Base-by-base conservation (phyloP, 164 flowering plant genomes). In the Tetrastigma voinierianum region DNA sequence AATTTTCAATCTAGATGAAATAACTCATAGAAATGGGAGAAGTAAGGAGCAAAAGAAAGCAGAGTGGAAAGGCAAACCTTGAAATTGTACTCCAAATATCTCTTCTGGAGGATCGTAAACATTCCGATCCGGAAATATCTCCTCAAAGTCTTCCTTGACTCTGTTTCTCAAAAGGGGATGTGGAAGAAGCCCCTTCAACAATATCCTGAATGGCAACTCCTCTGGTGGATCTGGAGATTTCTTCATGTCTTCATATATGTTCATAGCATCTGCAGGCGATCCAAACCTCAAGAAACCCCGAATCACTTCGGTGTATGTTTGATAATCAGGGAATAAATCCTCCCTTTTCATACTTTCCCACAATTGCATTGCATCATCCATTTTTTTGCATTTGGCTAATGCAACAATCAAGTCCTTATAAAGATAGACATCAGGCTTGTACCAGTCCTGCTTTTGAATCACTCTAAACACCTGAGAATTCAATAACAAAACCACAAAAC, bases 101-200 rank as follows among this genome's bases (percentile, higher is more conserved):
- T 94, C 96, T 76, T 91, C 90, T 0, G 96, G 98, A 69, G 96
- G 96, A 72, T 94, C 97, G 85, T 88, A 91, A 68, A 88, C 77
- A 78, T 80, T 81, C 4, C 82, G 76, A 71, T 91, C 96, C 40
- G 97, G 96, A 77, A 91, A 91, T 58, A 94, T 74, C 78, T 91
- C 96, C 76, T 90, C 97, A 69, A 89, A 90, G 62, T 94, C 98
- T 81, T 91, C 87, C 73, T 91, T 91, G 18, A 90, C 96, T 78
- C 77, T 83, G 76, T 87, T 89, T 74, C 97, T 86, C 75, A 91
- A 75, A 44, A 88, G 81, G 6, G 98, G 97, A 72, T 94, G 86
- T 15, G 98, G 97, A 11, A 94, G 78, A 58, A 90, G 93, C 8
- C 98, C 98, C 79, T 90, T 91, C 74, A 90, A 79, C 77, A 90